Base-by-base conservation (phyloP, 352 stramenopile species). In the Phytopythium boreale region DNA sequence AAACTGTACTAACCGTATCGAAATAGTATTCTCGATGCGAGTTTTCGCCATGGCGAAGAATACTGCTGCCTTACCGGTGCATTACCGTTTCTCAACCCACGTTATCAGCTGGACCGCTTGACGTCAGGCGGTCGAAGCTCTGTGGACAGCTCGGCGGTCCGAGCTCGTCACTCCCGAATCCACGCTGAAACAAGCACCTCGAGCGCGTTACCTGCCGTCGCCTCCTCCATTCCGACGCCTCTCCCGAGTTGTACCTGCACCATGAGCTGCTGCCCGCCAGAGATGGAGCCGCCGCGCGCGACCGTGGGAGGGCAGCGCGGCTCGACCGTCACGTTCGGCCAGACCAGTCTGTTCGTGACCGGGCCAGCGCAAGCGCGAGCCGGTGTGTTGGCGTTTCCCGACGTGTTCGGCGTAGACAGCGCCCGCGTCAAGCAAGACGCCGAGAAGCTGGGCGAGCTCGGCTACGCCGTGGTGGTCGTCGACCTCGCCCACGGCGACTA, bases 201-300 rank as follows among this genome's bases (percentile, higher is more conserved):
- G n/a, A n/a, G n/a, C n/a, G n/a, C n/a, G n/a, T n/a, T n/a, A n/a
- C n/a, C n/a, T n/a, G n/a, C n/a, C 39, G 12, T 20, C 39, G 39
- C 11, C 39, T n/a, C 39, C 39, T 11, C 39, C n/a, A n/a, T n/a
- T n/a, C n/a, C n/a, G n/a, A n/a, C n/a, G n/a, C n/a, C n/a, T n/a
- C n/a, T n/a, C n/a, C n/a, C n/a, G n/a, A n/a, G n/a, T n/a, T n/a
- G n/a, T n/a, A n/a, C n/a, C n/a, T n/a, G n/a, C n/a, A n/a, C n/a
- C 56, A 79, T 77, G 74, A 79, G 63, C 70, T 87, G 74, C 74
- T 87, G 79, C 50, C 76, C 79, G 27, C 26, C 58, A 34, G 57
- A 47, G 50, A 74, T 76, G 55, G 56, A 72, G 65, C 67, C 55
- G 5, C 41, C 59, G 15, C 58, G 60, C 29, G 22, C 58, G n/a